phyloP scores from a whole-genome alignment of 2,329 filamentous ascomycete genomes.

The Neonectria faginata region DNA sequence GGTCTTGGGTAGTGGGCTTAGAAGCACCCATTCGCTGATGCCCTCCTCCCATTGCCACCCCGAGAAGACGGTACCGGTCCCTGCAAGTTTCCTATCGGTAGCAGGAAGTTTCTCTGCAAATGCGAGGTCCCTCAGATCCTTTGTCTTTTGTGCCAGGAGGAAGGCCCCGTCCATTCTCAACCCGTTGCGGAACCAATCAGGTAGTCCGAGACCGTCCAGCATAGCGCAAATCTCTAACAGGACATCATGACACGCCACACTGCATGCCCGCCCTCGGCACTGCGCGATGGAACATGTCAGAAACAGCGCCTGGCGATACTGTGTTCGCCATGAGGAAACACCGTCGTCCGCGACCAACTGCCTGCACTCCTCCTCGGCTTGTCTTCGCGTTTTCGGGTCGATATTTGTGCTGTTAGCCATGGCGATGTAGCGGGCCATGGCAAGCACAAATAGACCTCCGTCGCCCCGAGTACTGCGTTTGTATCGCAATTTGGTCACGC shows the following conservation, averaged over 20 bases:
- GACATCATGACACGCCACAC: slow-evolving; percentile 52
- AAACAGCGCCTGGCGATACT: slow-evolving; percentile 48
- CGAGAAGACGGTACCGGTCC: slow-evolving; percentile 45
- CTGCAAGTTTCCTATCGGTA: slow-evolving; percentile 22
- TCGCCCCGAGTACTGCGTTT: slow-evolving; percentile 23
- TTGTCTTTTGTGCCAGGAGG: slow-evolving; percentile 63
- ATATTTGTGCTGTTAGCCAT: slow-evolving; percentile 33
- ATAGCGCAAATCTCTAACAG: slow-evolving; percentile 56
- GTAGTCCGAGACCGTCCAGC: slow-evolving; percentile 52
- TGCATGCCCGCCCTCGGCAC: slow-evolving; percentile 58
- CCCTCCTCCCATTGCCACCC: slow-evolving; percentile 57
- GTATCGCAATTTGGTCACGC: slow-evolving; percentile 34
- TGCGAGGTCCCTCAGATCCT: slow-evolving; percentile 64
- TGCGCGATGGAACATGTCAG: slow-evolving; percentile 61
- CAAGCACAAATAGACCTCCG: slow-evolving; percentile 41
- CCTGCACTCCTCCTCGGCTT: slow-evolving; percentile 39
- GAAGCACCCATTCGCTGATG: slow-evolving; percentile 55
- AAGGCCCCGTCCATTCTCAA: slow-evolving; percentile 63
- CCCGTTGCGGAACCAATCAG: slow-evolving; percentile 49
- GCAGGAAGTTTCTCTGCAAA: slow-evolving; percentile 61
- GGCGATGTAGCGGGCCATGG: slow-evolving; percentile 46
- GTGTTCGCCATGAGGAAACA: slow-evolving; percentile 28
- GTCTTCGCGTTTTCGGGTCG: slow-evolving; percentile 29
- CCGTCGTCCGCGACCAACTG: slow-evolving; percentile 34
- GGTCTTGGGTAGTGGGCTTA: slow-evolving; percentile 33